These are phyloP conservation scores for Blastomyces emzantsi DNA, from an alignment of 2,329 filamentous ascomycete species.

Conservation along the genomic window DNA sequence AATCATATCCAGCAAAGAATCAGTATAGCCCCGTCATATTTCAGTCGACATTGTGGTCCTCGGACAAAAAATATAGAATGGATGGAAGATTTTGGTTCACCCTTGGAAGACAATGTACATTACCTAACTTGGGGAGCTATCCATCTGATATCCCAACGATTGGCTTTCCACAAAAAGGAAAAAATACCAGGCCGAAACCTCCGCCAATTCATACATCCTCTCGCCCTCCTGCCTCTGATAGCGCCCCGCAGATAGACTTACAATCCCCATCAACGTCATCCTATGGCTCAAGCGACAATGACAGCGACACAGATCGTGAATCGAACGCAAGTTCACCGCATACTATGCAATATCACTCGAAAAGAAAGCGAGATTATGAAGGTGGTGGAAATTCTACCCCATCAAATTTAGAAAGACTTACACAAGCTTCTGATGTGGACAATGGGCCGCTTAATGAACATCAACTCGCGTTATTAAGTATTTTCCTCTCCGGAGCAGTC, in stretches of 20 bases:
- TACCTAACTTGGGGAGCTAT: slow-evolving; percentile 10
- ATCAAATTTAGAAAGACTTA: slow-evolving; percentile 25
- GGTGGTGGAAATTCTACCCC: slow-evolving; percentile 24
- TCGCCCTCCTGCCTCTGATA: background rate
- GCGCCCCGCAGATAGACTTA: slow-evolving; percentile 3
- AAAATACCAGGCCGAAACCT: slow-evolving; percentile 7
- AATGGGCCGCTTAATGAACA: slow-evolving; percentile 21
- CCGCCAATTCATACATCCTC: background rate
- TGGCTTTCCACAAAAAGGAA: slow-evolving; percentile 27
- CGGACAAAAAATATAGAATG: slow-evolving; percentile 46
- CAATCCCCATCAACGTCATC: slow-evolving; percentile 21
- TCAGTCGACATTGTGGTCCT: slow-evolving; percentile 38
- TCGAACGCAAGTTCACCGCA: slow-evolving; percentile 20
- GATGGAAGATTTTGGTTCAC: slow-evolving; percentile 40
- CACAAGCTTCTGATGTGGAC: slow-evolving; percentile 18
- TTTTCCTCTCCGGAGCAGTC: slow-evolving; percentile 31
- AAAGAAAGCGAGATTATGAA: slow-evolving; percentile 30
- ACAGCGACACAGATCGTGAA: slow-evolving; percentile 14
- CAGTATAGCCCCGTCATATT: slow-evolving; percentile 47
- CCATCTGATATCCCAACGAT: slow-evolving; percentile 31
- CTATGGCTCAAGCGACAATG: slow-evolving; percentile 20
- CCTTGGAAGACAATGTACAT: slow-evolving; percentile 10
- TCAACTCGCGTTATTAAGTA: slow-evolving; percentile 29
- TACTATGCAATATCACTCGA: slow-evolving; percentile 19
- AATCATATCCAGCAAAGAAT: slow-evolving; percentile 21